Base-by-base conservation (phyloP, 495 filamentous ascomycete species). In the Podospora appendiculata region DNA sequence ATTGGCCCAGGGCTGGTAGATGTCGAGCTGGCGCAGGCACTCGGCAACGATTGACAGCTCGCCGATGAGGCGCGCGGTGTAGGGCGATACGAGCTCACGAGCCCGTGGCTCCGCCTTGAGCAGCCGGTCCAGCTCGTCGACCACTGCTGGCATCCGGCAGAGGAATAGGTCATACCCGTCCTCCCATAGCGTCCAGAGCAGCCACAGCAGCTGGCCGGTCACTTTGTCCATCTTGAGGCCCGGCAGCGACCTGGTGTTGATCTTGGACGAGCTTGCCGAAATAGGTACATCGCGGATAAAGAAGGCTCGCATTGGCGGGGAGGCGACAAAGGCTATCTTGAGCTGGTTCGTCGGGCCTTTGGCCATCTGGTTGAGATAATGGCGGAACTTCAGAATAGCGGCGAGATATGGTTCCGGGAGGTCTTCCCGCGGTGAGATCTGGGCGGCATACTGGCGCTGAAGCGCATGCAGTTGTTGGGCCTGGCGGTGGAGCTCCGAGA, bases 1-100 rank as follows among this genome's bases (percentile, higher is more conserved):
- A 11, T 50, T 48, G n/a, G 73, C 75, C 71, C 77, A 78, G 0
- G 78, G 77, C 17, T 74, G 71, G 58, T 66, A 78, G 8, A 72
- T 53, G 5, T 71, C 51, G 5, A 82, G 17, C 50, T 81, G 73
- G 10, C 63, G 58, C 13, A 60, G 34, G 45, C 67, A 69, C 50
- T 78, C 51, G 2, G 65, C 55, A 7, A 75, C 33, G 25, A 81
- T 61, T 2, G 74, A 67, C 1, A 79, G 57, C 9, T 79, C 69
- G 1, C 71, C 66, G 33, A 82, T 63, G 0, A 62, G 25, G 14
- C 53, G 50, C 0, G 64, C 63, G 12, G 79, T 47, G 14, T 45
- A 62, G 1, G 58, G 14, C 0, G 77, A 79, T 10, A 81, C 41
- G 4, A 76, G 41, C 7, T 70, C 57, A 19, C 52, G 58, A 0